Evolutionary conservation across 441 rosid genomes (phyloP).

Genomic region (Aquilaria agallochum): DNA sequence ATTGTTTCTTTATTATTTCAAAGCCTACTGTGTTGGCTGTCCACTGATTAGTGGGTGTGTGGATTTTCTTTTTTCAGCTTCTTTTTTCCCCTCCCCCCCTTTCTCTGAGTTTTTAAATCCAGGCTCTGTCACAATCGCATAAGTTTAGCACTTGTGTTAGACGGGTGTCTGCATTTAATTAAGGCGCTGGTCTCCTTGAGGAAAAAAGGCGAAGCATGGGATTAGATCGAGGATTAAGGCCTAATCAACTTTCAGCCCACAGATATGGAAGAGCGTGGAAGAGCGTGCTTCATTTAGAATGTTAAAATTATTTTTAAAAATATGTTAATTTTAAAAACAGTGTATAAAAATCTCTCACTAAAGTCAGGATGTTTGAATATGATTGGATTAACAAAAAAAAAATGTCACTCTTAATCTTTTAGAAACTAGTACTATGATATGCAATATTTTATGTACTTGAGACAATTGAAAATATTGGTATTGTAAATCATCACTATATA

Average conservation of each 20-base stretch:
- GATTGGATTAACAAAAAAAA: too few species aligned
- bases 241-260: constrained; percentile 25
- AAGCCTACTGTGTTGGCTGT: constrained; percentile 23
- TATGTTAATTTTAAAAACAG: too few species aligned
- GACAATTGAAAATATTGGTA: too few species aligned
- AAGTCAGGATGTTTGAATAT: too few species aligned
- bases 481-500: too few species aligned
- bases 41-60: constrained; percentile 32
- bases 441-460: too few species aligned
- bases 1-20: constrained; percentile 5
- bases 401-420: too few species aligned
- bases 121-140: constrained; percentile 16
- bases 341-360: too few species aligned
- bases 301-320: too few species aligned
- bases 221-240: constrained; percentile 12
- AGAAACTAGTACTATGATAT: too few species aligned
- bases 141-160: constrained; percentile 23
- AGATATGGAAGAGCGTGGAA: constrained; percentile 8
- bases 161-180: constrained; percentile 13
- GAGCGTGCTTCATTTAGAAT: too few species aligned
- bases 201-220: not conserved
- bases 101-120: not conserved
- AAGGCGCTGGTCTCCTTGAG: not conserved
- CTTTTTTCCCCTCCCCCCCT: not conserved
- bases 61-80: constrained; percentile 23